Base-by-base conservation (phyloP, 345 rosid species). In the Kandelia obovata region DNA sequence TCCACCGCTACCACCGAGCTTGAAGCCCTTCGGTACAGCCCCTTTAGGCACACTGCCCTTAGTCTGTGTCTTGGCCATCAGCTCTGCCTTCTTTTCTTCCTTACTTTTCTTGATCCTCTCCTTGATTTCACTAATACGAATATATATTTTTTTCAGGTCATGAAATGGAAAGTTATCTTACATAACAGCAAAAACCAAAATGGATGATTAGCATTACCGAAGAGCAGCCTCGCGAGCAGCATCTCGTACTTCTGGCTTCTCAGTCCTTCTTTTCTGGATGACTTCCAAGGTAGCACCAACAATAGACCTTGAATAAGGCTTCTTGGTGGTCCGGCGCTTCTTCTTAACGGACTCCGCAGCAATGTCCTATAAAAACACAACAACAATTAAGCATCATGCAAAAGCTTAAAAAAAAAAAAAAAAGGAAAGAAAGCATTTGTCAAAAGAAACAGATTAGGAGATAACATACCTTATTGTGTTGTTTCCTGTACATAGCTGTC, bases 1-100 rank as follows among this genome's bases (percentile, higher is more conserved):
- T 69, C 96, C 92, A n/a, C 92, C 94, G 1, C 91, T 93, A n/a
- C 92, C 94, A 35, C 94, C 87, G 37, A 87, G 62, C 77, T 85
- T 90, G 46, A 88, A 81, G 43, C 87, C 89, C 74, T 82, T 88
- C 0, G 87, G 83, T 53, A 66, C 85, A 4, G 78, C 78, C 77
- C 86, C 82, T 73, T 81, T 88, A 1, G 89, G 58, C 60, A 76
- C 19, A 49, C 63, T 73, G 23, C 87, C 74, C 81, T 87, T 90
- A 51, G 69, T 53, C 53, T 85, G 88, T 62, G 83, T 77, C 83
- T 87, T 88, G 0, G 88, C 74, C n/a, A 59, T 67, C 61, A 78
- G 57, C 79, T 91, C 92, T 0, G 88, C 94, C 71, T 90, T 88
- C 83, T 88, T 91, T 74, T 91, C 94, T 47, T 91, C 96, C 82